A percentile compares a stretch with the other conserved stretches of the same genome.
Evolutionary conservation across 306 rosid species (phyloP).

Genomic region (Mucuna pruriens): DNA sequence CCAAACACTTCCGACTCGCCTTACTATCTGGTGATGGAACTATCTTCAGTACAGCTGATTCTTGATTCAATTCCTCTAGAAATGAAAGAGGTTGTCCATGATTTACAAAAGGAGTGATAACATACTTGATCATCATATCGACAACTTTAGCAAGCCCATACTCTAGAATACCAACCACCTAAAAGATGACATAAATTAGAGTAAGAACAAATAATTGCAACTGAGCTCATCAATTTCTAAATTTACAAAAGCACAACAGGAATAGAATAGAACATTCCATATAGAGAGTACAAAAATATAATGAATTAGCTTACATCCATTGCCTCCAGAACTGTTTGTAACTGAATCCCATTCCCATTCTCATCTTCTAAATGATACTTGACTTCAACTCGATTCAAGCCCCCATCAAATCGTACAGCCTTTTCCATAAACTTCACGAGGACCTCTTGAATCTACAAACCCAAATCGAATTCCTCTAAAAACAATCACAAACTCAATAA

Average conservation of each 20-base stretch:
- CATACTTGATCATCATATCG: slow-evolving; percentile 80
- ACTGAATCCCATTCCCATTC: slow-evolving; percentile 54
- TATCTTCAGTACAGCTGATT: slow-evolving; percentile 60
- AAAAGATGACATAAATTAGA: slow-evolving; percentile 21
- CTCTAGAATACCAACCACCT: slow-evolving; percentile 85
- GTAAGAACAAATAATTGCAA: slow-evolving; percentile 11
- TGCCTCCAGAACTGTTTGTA: slow-evolving; percentile 76
- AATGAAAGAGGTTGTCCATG: slow-evolving; percentile 56
- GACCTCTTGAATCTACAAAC: slow-evolving; percentile 95
- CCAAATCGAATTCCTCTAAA: slow-evolving; percentile 91
- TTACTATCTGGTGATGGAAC: slow-evolving; percentile 57
- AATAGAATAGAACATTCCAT: background rate
- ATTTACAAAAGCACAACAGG: slow-evolving; percentile 9
- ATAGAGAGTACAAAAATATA: slow-evolving; percentile 5
- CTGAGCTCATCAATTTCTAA: slow-evolving; percentile 1
- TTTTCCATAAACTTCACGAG: slow-evolving; percentile 76
- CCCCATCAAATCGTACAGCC: slow-evolving; percentile 76
- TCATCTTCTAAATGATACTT: slow-evolving; percentile 51
- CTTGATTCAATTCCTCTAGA: slow-evolving; percentile 60
- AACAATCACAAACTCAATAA: slow-evolving; percentile 71
- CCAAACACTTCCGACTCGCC: slow-evolving; percentile 46
- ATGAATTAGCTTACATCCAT: slow-evolving; percentile 71
- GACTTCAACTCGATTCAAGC: slow-evolving; percentile 60
- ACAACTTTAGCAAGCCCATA: slow-evolving; percentile 92
- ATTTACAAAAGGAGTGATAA: slow-evolving; percentile 62